phyloP scores from a whole-genome alignment of 2,329 filamentous ascomycete species.

The Cladobotryum mycophilum region DNA sequence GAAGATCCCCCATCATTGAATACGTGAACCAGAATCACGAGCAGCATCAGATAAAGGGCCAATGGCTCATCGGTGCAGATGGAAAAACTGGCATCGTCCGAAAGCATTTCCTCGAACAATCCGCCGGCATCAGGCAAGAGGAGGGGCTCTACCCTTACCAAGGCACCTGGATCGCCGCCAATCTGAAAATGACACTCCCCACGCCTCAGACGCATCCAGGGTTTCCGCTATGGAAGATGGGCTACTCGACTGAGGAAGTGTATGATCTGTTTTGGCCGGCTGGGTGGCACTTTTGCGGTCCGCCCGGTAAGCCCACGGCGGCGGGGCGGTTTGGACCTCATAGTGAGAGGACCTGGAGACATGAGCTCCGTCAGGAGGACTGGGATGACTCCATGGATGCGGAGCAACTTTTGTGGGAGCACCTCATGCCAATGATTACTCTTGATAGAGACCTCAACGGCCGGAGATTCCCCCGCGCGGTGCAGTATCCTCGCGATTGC shows the following conservation, averaged over 20 bases:
- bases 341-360: slow-evolving; percentile 35
- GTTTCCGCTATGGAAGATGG: slow-evolving; percentile 42
- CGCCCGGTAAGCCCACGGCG: slow-evolving; percentile 35
- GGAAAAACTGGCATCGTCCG: slow-evolving; percentile 39
- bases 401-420: slow-evolving; percentile 24
- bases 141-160: slow-evolving; percentile 26
- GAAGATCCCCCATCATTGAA: slow-evolving; percentile 3
- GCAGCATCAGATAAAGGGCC: not conserved
- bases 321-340: slow-evolving; percentile 38
- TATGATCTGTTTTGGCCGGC: slow-evolving; percentile 42
- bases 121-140: slow-evolving; percentile 33
- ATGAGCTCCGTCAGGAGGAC: slow-evolving; percentile 27
- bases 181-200: slow-evolving; percentile 37
- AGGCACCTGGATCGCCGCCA: slow-evolving; percentile 42
- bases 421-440: slow-evolving; percentile 17
- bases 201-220: slow-evolving; percentile 40
- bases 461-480: slow-evolving; percentile 5
- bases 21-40: not conserved
- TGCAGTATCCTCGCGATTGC: slow-evolving; percentile 38
- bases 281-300: slow-evolving; percentile 38
- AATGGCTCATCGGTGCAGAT: slow-evolving; percentile 35
- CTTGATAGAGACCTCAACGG: not conserved
- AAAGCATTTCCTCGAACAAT: slow-evolving; percentile 37
- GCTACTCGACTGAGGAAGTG: slow-evolving; percentile 38
- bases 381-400: slow-evolving; percentile 22